Evolutionary conservation across 139 green algal species (phyloP).

Genomic region (Picochlorum sp.): DNA sequence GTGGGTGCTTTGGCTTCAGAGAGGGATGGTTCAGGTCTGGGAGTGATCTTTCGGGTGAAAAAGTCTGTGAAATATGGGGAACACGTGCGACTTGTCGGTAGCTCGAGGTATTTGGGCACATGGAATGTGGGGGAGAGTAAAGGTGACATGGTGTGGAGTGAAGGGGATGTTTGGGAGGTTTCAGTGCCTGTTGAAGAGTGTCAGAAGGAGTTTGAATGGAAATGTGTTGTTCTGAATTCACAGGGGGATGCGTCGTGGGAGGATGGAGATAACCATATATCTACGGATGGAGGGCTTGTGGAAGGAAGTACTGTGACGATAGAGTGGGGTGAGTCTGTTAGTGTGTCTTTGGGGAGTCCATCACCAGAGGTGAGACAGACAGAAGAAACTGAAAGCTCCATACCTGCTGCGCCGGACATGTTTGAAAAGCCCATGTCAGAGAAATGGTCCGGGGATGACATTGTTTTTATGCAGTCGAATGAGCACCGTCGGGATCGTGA

Average conservation of each 20-base stretch:
- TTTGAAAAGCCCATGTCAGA: background rate
- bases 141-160: constrained; percentile 33
- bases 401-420: background rate
- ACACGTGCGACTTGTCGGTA: constrained; percentile 26
- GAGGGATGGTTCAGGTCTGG: no score
- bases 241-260: constrained; percentile 42
- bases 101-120: constrained; percentile 23
- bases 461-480: constrained; percentile 74
- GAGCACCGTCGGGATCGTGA: constrained; percentile 51
- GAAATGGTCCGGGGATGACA: constrained; percentile 36
- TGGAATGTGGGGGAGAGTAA: constrained; percentile 33
- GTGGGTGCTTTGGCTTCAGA: no score
- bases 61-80: constrained; percentile 20
- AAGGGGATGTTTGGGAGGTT: constrained; percentile 40
- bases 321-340: background rate
- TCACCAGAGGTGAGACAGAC: background rate
- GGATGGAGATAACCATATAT: constrained; percentile 42
- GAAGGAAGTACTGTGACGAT: background rate
- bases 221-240: constrained; percentile 35
- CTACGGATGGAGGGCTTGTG: background rate
- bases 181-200: constrained; percentile 21
- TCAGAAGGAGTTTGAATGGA: constrained; percentile 26
- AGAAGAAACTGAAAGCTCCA: background rate
- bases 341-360: no score
- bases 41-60: no score